Evolutionary conservation across 441 rosid genomes (phyloP), one percentile per base, ranked within the genome.

Genomic region (Pelargonium cotyledonis): DNA sequence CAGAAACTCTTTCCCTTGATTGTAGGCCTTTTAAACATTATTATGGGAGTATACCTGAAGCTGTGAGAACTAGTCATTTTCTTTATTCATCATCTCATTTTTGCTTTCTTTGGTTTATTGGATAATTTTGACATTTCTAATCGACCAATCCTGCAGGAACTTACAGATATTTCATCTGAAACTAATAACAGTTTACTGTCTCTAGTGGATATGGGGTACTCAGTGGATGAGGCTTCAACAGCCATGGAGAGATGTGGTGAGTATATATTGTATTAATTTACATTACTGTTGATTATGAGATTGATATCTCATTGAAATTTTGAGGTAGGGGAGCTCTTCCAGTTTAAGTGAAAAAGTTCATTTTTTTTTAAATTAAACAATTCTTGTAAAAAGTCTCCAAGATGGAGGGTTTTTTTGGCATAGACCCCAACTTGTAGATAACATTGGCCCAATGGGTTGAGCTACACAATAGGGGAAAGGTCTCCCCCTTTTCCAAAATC

Each of bases 161-260:
- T 62, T 21, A 60, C 46, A 8, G 73, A 81, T 73, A 67, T 68
- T 35, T 77, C 72, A 5, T 73, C 82, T 31, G 84, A 67, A 31
- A 78, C 77, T 70, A 81, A 82, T 23, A 55, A 58, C 43, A 82
- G 68, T 63, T 70, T 88, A 66, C 15, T 66, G 51, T 79, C 71
- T 72, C 79, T 94, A 71, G 76, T 68, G 16, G 80, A 66, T 61
- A 91, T 94, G 99, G 97, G 99, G 14, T 95, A 87, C 78, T 47
- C 83, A 5, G 65, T 49, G 70, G 80, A 76, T 3, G 99, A 91
- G 76, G 97, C 86, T 71, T 78, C 87, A 73, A 70, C 81, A 67
- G 97, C 99, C 72, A 38, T 89, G 69, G 85, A 88, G 82, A 87
- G 96, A 89, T 91, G 97, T 35, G 99, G 97, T 95, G 51, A 12